Evolutionary conservation across 805 yeast species (phyloP), one percentile per base, ranked within the genome.

Genomic region (Suhomyces sp.): DNA sequence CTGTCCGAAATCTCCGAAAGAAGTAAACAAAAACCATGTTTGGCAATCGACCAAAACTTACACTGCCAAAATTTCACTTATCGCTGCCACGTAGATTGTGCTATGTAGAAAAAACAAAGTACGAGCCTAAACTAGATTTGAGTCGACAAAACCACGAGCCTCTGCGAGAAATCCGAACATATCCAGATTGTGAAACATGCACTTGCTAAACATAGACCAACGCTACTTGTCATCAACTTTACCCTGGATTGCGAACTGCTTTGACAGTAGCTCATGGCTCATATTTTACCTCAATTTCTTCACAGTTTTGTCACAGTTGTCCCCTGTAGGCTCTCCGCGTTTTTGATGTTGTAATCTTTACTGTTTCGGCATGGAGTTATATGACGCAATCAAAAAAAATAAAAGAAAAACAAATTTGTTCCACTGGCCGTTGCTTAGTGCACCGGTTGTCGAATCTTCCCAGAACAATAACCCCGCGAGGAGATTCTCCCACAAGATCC

Each of bases 401-500:
- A 27, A 27, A 27, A 27, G 31, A 27, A 31, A 31, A 31, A 31
- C 8, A 6, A 6, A 31, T 37, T 37, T 17, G 41, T 37, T 37
- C 22, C 41, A 37, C 41, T 37, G 41, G 41, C 22, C 22, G 41
- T 37, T 37, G 41, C 22, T 17, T 15, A 19, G 41, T 37, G 41
- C 41, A 37, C 41, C 22, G 41, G n/a, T 17, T 19, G 41, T 19
- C 41, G 41, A 37, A 37, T 19, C 20, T 37, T 17, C 21, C 19
- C 12, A 37, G 41, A 37, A 44, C 47, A 44, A 44, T 44, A 29
- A 17, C 35, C 46, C 35, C 35, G 46, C 46, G 47, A 44, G 47
- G 47, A 40, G 47, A 44, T 10, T 31, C 21, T 24, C 31, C 41
- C 33, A 17, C 40, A 29, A 44, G 47, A 44, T 44, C 47, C 27